A percentile compares a stretch with the other conserved stretches of the same genome.
These are phyloP conservation scores for Prunus dulcis DNA, from an alignment of 306 rosid genomes.

Conservation along the genomic window DNA sequence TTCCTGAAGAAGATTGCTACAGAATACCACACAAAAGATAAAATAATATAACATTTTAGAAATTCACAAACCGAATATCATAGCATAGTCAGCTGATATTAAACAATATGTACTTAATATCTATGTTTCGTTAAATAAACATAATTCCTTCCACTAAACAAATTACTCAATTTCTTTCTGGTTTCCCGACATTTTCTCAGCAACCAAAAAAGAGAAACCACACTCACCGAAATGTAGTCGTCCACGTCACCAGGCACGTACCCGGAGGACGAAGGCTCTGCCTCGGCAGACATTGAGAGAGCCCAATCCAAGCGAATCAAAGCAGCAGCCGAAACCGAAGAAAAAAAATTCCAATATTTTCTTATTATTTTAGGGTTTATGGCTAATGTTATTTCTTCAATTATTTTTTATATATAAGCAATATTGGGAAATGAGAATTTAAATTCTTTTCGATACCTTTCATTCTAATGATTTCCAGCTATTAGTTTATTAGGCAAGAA, in stretches of 20 bases:
- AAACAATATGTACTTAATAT: slow-evolving; percentile 8
- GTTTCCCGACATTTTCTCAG: slow-evolving; percentile 15
- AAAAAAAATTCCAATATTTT: background rate
- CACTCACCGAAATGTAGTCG: slow-evolving; percentile 63
- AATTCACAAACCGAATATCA: slow-evolving; percentile 20
- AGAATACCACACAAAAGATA: slow-evolving; percentile 37
- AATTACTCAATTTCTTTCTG: background rate
- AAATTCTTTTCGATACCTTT: too few relatives aligned
- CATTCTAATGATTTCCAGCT: too few relatives aligned
- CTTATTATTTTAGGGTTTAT: too few relatives aligned
- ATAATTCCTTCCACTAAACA: background rate
- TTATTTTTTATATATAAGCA: too few relatives aligned
- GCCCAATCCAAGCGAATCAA: slow-evolving; percentile 3
- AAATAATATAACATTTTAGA: background rate
- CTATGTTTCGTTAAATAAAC: background rate
- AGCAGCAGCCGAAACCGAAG: background rate
- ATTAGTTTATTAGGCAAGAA: too few relatives aligned
- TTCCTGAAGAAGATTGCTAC: slow-evolving; percentile 63
- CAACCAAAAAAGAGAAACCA: background rate
- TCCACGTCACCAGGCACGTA: slow-evolving; percentile 54
- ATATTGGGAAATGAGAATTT: too few relatives aligned
- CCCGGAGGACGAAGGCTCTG: slow-evolving; percentile 9
- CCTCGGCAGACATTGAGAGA: slow-evolving; percentile 42
- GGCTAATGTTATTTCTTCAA: too few relatives aligned
- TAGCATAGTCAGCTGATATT: slow-evolving; percentile 10